Evolutionary conservation across 2,329 filamentous ascomycete genomes (phyloP).

Genomic region (Akanthomyces dipterigenus): DNA sequence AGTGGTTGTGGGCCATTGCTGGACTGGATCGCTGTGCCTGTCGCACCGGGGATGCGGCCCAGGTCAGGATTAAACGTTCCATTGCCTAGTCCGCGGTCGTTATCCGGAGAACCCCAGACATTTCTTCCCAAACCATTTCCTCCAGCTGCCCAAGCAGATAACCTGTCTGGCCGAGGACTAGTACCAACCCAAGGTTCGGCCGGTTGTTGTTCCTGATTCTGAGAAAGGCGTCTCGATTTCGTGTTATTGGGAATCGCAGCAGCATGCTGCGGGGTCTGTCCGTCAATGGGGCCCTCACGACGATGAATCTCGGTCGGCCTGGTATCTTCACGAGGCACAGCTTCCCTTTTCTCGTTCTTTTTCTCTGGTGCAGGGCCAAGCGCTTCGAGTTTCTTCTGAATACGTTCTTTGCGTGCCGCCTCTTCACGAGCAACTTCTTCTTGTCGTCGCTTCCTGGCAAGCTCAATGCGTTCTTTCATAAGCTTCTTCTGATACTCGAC

Average conservation of each 20-base stretch:
- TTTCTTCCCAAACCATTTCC: constrained; percentile 46
- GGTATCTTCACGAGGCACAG: constrained; percentile 34
- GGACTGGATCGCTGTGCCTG: constrained; percentile 25
- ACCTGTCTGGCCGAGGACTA: constrained; percentile 39
- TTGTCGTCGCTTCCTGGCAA: constrained; percentile 59
- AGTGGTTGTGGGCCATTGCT: constrained; percentile 40
- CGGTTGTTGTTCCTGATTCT: constrained; percentile 27
- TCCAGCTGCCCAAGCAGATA: constrained; percentile 42
- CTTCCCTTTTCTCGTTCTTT: constrained; percentile 49
- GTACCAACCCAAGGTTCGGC: constrained; percentile 32
- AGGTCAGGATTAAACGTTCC: constrained; percentile 66
- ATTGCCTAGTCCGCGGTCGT: constrained; percentile 66
- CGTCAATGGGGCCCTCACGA: constrained; percentile 18
- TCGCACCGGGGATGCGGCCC: constrained; percentile 38
- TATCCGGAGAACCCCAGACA: constrained; percentile 70
- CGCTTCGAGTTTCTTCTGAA: constrained; percentile 64
- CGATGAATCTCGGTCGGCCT: constrained; percentile 30
- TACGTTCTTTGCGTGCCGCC: constrained; percentile 62
- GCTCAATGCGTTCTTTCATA: constrained; percentile 65
- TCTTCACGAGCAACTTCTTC: constrained; percentile 68
- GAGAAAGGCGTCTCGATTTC: constrained; percentile 23
- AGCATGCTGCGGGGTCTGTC: constrained; percentile 17
- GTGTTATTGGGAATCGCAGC: constrained; percentile 15
- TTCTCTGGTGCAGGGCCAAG: constrained; percentile 59
- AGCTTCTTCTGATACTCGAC: constrained; percentile 60